Evolutionary conservation across 2,329 filamentous ascomycete genomes (phyloP), one percentile per base, ranked within the genome.

Genomic region (Alternaria conjuncta): DNA sequence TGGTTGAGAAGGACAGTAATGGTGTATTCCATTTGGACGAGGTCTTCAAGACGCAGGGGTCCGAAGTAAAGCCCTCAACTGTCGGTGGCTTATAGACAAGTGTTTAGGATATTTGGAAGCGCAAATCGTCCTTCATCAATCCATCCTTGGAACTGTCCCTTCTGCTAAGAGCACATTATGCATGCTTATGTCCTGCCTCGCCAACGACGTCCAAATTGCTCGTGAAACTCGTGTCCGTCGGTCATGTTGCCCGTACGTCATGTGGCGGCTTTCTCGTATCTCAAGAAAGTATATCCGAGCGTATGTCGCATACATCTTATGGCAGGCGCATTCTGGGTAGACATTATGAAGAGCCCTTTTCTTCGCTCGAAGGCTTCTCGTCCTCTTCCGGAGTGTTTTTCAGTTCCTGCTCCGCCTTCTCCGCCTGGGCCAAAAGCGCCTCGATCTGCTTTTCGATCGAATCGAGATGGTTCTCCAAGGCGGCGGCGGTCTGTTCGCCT

Each of bases 1-100:
- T 94, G 8, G 89, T 96, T 4, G 90, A 93, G 74, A 97, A 95
- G 84, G 88, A 87, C 49, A 78, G 82, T 4, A 85, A 90, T 61
- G 94, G 93, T 2, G 83, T 80, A 21, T 98, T 97, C 81, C 81
- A 88, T 65, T 82, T 88, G 72, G 79, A 81, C 12, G 61, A 75
- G 25, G 75, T 84, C 28, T 84, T 85, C 68, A 72, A 77, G 64
- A 63, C 41, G 26, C 62, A 71, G 18, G 71, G 67, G 30, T 67
- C 64, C 9, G 64, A 64, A 32, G 64, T 63, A n/a, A 76, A 75
- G 64, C 72, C 76, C 5, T 76, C 76, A 15, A 79, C 71, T 8
- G 69, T 78, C 66, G 75, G 76, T 61, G 75, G 73, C 18, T 68
- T 76, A 59, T 79, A 71, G 66, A 56, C 28, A 21, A 25, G 3